Percentiles rank a stretch among this genome's conserved stretches.
Evolutionary conservation across 768 basidiomycete genomes (phyloP).

Genomic region (Amanita rubescens): DNA sequence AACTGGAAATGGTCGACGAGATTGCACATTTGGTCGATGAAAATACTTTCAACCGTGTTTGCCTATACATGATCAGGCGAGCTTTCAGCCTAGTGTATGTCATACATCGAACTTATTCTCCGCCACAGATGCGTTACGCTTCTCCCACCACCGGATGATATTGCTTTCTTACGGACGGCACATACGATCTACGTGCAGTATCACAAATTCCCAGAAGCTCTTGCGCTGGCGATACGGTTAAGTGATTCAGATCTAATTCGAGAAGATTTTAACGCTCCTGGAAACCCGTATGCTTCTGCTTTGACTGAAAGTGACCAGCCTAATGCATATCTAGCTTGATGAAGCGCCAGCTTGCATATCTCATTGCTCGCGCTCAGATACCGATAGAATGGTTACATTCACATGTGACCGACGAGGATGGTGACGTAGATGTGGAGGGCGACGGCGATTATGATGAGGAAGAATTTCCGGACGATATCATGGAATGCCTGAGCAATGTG

Average conservation of each 20-base stretch:
- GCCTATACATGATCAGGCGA: slow-evolving; percentile 92
- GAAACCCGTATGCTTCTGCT: slow-evolving; percentile 63
- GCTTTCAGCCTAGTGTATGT: slow-evolving; percentile 13
- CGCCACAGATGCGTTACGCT: slow-evolving; percentile 70
- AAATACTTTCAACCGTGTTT: slow-evolving; percentile 84
- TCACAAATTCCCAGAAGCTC: slow-evolving; percentile 84
- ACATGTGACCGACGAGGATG: slow-evolving; percentile 39
- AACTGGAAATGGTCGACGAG: slow-evolving; percentile 81
- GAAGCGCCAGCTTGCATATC: slow-evolving; percentile 91
- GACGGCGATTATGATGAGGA: slow-evolving; percentile 50
- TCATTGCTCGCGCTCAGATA: slow-evolving; percentile 88
- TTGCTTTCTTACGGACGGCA: slow-evolving; percentile 80
- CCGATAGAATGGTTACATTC: slow-evolving; percentile 85
- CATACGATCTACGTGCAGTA: slow-evolving; percentile 85
- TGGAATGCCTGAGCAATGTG: slow-evolving; percentile 82
- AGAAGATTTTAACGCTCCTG: slow-evolving; percentile 84
- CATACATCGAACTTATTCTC: slow-evolving; percentile 4
- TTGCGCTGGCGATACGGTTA: slow-evolving; percentile 79
- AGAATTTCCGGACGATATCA: slow-evolving; percentile 72
- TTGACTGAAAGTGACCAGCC: neutral
- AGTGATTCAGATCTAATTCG: slow-evolving; percentile 74
- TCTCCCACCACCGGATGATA: slow-evolving; percentile 88
- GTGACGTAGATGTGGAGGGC: slow-evolving; percentile 41
- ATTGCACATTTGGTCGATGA: slow-evolving; percentile 76
- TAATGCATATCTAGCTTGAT: slow-evolving; percentile 47